phyloP scores from a whole-genome alignment of 192 early-diverging fungal genomes.

The Lunasporangiospora selenospora region DNA sequence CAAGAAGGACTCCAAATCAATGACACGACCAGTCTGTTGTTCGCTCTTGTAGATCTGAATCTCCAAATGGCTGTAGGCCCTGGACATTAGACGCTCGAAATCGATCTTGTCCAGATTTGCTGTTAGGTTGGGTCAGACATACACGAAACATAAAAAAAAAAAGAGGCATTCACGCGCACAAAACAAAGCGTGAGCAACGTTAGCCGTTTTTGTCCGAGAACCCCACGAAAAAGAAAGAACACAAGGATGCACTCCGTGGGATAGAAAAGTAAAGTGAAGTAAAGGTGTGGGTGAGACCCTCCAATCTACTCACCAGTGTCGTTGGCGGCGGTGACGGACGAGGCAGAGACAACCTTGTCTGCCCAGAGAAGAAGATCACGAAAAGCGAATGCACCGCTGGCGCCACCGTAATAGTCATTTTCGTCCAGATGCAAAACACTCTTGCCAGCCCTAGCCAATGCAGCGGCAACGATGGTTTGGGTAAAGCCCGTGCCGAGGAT shows the following conservation, averaged over 20 bases:
- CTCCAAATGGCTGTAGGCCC: conserved; percentile 38
- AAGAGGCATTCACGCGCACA: too few species aligned
- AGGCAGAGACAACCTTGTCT: conserved; percentile 20
- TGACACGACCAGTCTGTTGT: background rate
- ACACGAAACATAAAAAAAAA: background rate
- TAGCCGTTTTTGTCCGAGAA: too few species aligned
- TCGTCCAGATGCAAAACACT: conserved; percentile 84
- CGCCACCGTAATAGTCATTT: conserved; percentile 82
- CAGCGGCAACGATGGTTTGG: conserved; percentile 82
- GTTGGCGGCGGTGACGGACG: background rate
- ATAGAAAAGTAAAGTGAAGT: background rate
- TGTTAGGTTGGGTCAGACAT: conserved; percentile 3
- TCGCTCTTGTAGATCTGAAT: conserved; percentile 32
- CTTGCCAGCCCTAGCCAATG: conserved; percentile 69
- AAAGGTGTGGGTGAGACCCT: background rate
- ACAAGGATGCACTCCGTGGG: background rate
- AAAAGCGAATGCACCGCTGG: conserved; percentile 63
- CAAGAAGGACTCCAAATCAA: conserved; percentile 26
- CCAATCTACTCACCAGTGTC: background rate
- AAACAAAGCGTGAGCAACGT: too few species aligned
- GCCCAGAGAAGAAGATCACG: conserved; percentile 56
- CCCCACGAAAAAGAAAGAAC: too few species aligned
- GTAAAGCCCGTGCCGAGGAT: conserved; percentile 88
- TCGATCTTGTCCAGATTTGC: conserved; percentile 30
- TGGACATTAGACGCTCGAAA: conserved; percentile 27